Evolutionary conservation across 163 green algal genomes (phyloP), one percentile per base, ranked within the genome.

Genomic region (Chlamydomonas reinhardtii): DNA sequence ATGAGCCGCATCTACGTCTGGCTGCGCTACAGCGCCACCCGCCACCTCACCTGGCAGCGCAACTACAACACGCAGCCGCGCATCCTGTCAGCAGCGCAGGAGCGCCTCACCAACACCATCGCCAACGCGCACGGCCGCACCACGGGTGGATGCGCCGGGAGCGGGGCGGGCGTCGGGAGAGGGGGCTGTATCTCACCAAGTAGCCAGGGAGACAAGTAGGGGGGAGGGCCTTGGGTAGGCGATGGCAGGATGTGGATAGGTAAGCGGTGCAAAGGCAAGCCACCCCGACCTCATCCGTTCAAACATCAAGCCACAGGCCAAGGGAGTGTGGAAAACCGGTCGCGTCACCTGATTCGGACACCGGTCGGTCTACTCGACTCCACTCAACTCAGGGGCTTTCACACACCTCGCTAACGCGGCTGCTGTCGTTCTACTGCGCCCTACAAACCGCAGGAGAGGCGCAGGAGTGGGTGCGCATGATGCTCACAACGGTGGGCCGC

Each of bases 51-150:
- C 16, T 99, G 97, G 97, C 97, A 99, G 95, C 91, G 96, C 74
- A 99, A 99, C 94, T 99, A 99, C 94, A 99, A 99, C 95, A 99
- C 97, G 65, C 96, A 99, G 94, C 97, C 97, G 24, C 94, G 97
- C 80, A 97, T 98, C 85, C 92, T 99, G 74, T 95, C 94, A 9
- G 90, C 91, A n/a, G 96, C 97, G 16, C 97, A 99, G 92, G 93
- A 95, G 76, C 89, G 96, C n/a, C 92, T 99, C 31, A 99, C 96
- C 22, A 82, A 95, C 76, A 89, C 91, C 32, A 96, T 99, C 32
- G 91, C 94, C 20, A 75, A 93, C 71, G 94, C 91, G 64, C 92
- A 94, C 73, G 35, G 48, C 3, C 80, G 84, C 75, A 92, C 86
- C 59, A 85, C 82, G 68, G 88, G 88, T 84, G 73, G 8, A 74